These are phyloP conservation scores for Nemania diffusa DNA, from an alignment of 2,329 filamentous ascomycete genomes.

Conservation along the genomic window DNA sequence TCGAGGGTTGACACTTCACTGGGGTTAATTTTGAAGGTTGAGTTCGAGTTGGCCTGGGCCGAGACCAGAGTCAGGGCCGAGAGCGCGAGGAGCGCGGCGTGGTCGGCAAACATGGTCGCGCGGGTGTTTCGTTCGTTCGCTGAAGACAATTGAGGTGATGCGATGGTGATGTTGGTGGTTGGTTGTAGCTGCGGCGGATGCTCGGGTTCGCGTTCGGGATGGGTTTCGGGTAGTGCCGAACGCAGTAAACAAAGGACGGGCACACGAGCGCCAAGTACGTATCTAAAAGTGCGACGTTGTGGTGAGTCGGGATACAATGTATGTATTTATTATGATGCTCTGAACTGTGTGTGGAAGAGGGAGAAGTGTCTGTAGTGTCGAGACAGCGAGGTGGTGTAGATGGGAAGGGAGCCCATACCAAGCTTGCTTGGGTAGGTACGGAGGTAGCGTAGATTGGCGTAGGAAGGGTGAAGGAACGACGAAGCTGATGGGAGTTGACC, in stretches of 20 bases:
- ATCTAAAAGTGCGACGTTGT: conserved; percentile 12
- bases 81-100: conserved; percentile 56
- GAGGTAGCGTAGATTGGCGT: neutral
- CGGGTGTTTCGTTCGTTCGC: neutral
- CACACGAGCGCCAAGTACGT: conserved; percentile 10
- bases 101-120: conserved; percentile 46
- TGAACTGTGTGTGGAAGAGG: conserved; percentile 6
- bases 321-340: conserved; percentile 19
- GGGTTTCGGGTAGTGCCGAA: conserved; percentile 16
- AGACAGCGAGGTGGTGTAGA: neutral
- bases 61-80: conserved; percentile 56
- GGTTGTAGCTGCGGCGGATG: neutral
- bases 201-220: neutral
- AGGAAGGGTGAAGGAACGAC: conserved; percentile 16
- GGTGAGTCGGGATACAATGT: conserved; percentile 20
- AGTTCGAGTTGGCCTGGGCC: conserved; percentile 53
- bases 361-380: neutral
- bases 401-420: conserved; percentile 10
- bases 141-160: conserved; percentile 1
- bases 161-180: neutral
- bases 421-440: neutral
- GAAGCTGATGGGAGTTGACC: conserved; percentile 24
- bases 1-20: conserved; percentile 39
- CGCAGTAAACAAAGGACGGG: conserved; percentile 16
- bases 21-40: conserved; percentile 60